Conservation (phyloP, 2,329 filamentous ascomycete genomes). For the Cytospora piceae region DNA sequence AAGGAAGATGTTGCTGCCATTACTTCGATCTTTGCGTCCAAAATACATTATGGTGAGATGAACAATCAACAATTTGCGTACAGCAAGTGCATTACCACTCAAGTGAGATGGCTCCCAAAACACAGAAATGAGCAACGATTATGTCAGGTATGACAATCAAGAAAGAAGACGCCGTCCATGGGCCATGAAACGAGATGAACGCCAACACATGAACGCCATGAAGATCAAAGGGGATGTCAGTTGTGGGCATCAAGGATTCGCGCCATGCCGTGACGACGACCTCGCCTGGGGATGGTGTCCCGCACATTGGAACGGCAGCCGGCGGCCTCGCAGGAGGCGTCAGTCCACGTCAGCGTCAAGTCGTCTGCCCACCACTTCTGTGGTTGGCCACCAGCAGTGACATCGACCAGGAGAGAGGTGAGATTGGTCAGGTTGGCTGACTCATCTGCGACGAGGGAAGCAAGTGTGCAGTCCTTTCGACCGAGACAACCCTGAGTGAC, state of each 20-base stretch:
- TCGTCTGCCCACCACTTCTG: slow-evolving; percentile 53
- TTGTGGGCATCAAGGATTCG: slow-evolving; percentile 14
- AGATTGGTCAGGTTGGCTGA: slow-evolving; percentile 39
- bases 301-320: slow-evolving; percentile 43
- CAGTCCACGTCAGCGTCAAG: slow-evolving; percentile 47
- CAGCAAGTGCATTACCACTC: slow-evolving; percentile 23
- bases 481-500: slow-evolving; percentile 38
- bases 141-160: slow-evolving; percentile 20
- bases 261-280: slow-evolving; percentile 15
- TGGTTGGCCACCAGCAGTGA: slow-evolving; percentile 42
- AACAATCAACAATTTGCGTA: slow-evolving; percentile 20
- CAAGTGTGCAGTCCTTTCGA: slow-evolving; percentile 38
- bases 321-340: slow-evolving; percentile 45
- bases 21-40: slow-evolving; percentile 4
- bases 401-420: slow-evolving; percentile 45
- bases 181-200: slow-evolving; percentile 3
- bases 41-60: slow-evolving; percentile 23
- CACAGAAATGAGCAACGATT: slow-evolving; percentile 26
- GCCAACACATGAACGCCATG: not conserved
- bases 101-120: slow-evolving; percentile 28
- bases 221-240: not conserved
- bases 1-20: slow-evolving; percentile 13
- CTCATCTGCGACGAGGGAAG: slow-evolving; percentile 34
- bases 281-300: slow-evolving; percentile 35
- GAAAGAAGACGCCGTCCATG: slow-evolving; percentile 19